phyloP scores from a whole-genome alignment of 2,329 filamentous ascomycete genomes.

The Saccharata proteae region DNA sequence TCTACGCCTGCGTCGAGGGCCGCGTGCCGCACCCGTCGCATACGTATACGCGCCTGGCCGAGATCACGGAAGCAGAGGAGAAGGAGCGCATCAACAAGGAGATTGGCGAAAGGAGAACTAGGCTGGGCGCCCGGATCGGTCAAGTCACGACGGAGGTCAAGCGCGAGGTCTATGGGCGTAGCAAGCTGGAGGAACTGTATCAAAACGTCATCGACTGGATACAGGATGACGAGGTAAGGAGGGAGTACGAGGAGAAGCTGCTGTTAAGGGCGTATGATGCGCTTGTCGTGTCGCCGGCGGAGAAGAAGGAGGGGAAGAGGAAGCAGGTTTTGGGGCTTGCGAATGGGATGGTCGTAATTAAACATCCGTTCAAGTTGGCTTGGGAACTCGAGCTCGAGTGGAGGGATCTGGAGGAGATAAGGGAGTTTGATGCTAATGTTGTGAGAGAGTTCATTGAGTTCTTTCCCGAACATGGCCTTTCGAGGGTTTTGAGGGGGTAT shows the following conservation, averaged over 20 bases:
- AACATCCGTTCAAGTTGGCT: slow-evolving; percentile 76
- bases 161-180: slow-evolving; percentile 64
- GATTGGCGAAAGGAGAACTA: slow-evolving; percentile 77
- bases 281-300: slow-evolving; percentile 54
- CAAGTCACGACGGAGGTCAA: slow-evolving; percentile 83
- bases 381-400: slow-evolving; percentile 90
- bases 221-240: slow-evolving; percentile 69
- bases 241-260: slow-evolving; percentile 82
- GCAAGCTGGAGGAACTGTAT: slow-evolving; percentile 70
- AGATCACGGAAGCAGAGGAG: slow-evolving; percentile 76
- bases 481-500: slow-evolving; percentile 71
- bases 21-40: slow-evolving; percentile 66
- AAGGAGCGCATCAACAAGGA: slow-evolving; percentile 80
- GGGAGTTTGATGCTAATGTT: slow-evolving; percentile 67
- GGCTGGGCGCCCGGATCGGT: slow-evolving; percentile 70
- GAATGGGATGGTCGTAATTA: slow-evolving; percentile 90
- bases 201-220: slow-evolving; percentile 82
- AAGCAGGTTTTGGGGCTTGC: slow-evolving; percentile 64
- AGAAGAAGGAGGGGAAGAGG: slow-evolving; percentile 59
- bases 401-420: slow-evolving; percentile 51
- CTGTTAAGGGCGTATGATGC: slow-evolving; percentile 69
- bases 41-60: slow-evolving; percentile 71
- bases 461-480: slow-evolving; percentile 74
- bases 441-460: slow-evolving; percentile 69
- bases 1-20: slow-evolving; percentile 76